phyloP scores from a whole-genome alignment of 495 filamentous ascomycete species.

The Staphylotrichum longicolle region DNA sequence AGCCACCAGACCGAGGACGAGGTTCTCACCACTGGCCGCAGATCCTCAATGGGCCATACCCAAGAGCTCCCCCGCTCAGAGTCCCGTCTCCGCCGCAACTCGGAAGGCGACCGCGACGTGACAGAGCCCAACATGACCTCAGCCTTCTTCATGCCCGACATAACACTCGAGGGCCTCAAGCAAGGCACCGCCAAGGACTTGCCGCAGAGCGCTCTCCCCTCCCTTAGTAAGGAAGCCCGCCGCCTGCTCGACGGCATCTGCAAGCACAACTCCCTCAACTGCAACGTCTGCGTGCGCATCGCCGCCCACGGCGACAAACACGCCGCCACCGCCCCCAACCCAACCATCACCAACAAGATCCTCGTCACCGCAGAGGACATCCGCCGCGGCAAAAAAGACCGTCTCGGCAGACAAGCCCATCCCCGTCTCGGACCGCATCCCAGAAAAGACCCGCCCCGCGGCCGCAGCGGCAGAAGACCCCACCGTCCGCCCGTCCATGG shows the following conservation, averaged over 20 bases:
- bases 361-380: conserved; percentile 33
- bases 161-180: conserved; percentile 41
- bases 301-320: conserved; percentile 41
- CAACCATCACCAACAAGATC: conserved; percentile 15
- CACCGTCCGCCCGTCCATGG: conserved; percentile 72
- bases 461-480: conserved; percentile 51
- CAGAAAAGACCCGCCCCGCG: conserved; percentile 34
- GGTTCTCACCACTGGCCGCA: conserved; percentile 11
- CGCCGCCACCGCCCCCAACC: conserved; percentile 9
- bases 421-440: conserved; percentile 66
- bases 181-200: conserved; percentile 18
- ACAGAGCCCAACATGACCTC: conserved; percentile 69
- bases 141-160: conserved; percentile 61
- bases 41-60: conserved; percentile 19
- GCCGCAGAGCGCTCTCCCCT: conserved; percentile 33
- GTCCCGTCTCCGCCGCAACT: conserved; percentile 35
- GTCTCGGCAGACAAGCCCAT: conserved; percentile 65
- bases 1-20: conserved; percentile 34
- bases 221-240: conserved; percentile 50
- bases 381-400: conserved; percentile 48
- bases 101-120: conserved; percentile 31
- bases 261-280: conserved; percentile 67
- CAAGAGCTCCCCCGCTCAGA: conserved; percentile 25
- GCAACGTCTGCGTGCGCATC: conserved; percentile 68
- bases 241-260: conserved; percentile 58